These are phyloP conservation scores for Microcyclospora tardicrescens DNA, from an alignment of 2,329 filamentous ascomycete species.

Conservation along the genomic window DNA sequence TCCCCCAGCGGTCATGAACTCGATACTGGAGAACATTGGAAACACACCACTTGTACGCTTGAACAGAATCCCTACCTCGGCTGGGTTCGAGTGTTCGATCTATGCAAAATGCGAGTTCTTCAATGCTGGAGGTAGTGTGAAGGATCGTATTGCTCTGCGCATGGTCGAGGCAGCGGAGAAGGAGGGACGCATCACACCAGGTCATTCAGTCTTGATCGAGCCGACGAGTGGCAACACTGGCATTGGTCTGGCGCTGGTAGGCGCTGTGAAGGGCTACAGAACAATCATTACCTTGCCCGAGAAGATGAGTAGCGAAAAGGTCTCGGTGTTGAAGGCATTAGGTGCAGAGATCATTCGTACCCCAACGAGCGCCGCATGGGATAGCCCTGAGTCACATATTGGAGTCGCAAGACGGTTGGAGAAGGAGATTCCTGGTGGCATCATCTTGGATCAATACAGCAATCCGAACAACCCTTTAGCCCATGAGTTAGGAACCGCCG, in stretches of 20 bases:
- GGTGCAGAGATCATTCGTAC: constrained; percentile 97
- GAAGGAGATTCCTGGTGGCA: constrained; percentile 91
- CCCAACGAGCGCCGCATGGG: constrained; percentile 87
- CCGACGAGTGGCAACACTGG: constrained; percentile 97
- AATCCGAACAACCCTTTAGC: constrained; percentile 86
- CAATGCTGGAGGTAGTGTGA: constrained; percentile 65
- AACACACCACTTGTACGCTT: constrained; percentile 91
- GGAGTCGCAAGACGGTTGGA: constrained; percentile 80
- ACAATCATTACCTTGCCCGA: constrained; percentile 97
- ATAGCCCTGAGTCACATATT: constrained; percentile 91
- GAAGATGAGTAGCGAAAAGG: constrained; percentile 99
- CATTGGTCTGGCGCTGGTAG: constrained; percentile 87
- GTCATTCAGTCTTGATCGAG: constrained; percentile 84
- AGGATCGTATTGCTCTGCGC: constrained; percentile 88
- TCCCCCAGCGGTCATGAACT: constrained; percentile 46
- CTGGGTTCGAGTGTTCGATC: constrained; percentile 64
- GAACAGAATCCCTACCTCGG: constrained; percentile 81
- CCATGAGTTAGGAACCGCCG: constrained; percentile 85
- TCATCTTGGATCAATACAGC: constrained; percentile 93
- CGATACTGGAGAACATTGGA: constrained; percentile 78
- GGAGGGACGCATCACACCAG: constrained; percentile 85
- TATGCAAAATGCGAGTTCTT: constrained; percentile 29
- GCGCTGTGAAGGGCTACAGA: constrained; percentile 92
- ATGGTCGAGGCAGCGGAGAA: constrained; percentile 96
- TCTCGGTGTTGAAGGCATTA: constrained; percentile 82